Conservation (phyloP, 2,329 filamentous ascomycete genomes). For the Exophiala xenobiotica region DNA sequence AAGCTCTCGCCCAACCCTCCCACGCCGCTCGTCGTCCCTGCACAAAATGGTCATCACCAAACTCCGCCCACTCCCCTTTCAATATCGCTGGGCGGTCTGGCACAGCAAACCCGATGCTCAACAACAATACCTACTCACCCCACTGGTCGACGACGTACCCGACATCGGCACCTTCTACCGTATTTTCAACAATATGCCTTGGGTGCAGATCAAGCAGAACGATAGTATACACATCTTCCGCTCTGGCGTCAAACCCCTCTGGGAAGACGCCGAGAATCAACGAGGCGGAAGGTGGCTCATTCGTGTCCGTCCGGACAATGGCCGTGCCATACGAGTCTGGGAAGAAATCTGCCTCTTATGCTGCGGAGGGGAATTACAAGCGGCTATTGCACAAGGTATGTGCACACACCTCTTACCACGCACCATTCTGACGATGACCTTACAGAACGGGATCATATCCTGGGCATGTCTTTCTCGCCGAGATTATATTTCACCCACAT, state of each 20-base stretch:
- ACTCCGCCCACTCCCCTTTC: constrained; percentile 47
- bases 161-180: constrained; percentile 65
- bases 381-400: constrained; percentile 79
- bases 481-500: constrained; percentile 88
- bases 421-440: neutral
- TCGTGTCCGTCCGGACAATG: constrained; percentile 70
- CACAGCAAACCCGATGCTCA: constrained; percentile 40
- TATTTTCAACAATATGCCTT: constrained; percentile 77
- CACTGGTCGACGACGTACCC: constrained; percentile 42
- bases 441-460: constrained; percentile 76
- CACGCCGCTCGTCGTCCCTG: constrained; percentile 36
- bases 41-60: constrained; percentile 46
- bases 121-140: constrained; percentile 36
- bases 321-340: constrained; percentile 26
- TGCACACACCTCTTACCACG: constrained; percentile 27
- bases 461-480: constrained; percentile 81
- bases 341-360: constrained; percentile 31
- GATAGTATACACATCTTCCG: constrained; percentile 80
- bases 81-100: constrained; percentile 51
- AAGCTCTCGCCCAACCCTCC: constrained; percentile 6
- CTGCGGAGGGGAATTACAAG: constrained; percentile 39
- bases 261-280: constrained; percentile 84
- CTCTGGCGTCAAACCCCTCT: constrained; percentile 71
- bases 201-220: constrained; percentile 71
- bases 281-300: constrained; percentile 91